Conservation (phyloP, 2,329 filamentous ascomycete genomes). For the Knoxdaviesia proteae region DNA sequence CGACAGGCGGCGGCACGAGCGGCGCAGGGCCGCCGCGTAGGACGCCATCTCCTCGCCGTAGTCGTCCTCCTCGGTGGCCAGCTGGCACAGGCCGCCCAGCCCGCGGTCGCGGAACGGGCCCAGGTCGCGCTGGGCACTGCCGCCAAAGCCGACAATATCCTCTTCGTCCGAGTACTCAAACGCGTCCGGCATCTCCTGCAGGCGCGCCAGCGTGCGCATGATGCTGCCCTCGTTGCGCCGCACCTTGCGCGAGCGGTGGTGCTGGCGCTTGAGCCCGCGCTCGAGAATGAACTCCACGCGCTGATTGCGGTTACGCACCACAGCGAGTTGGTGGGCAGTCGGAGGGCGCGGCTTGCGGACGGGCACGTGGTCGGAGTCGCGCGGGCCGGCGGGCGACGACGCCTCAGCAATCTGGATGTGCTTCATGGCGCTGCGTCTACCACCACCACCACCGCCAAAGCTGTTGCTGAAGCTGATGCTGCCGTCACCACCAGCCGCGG, state of each 20-base stretch:
- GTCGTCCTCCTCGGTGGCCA: constrained; percentile 45
- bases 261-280: constrained; percentile 45
- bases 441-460: constrained; percentile 8
- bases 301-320: constrained; percentile 57
- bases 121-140: constrained; percentile 11
- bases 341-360: constrained; percentile 49
- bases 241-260: constrained; percentile 39
- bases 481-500: constrained; percentile 10
- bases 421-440: constrained; percentile 29
- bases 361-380: constrained; percentile 32
- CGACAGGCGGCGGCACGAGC: constrained; percentile 41
- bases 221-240: constrained; percentile 46
- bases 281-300: constrained; percentile 69
- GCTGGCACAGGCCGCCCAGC: constrained; percentile 41
- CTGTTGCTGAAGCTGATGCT: constrained; percentile 27
- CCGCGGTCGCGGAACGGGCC: constrained; percentile 32
- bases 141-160: constrained; percentile 14
- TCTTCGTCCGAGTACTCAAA: constrained; percentile 46
- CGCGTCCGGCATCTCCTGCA: constrained; percentile 31
- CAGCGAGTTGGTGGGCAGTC: constrained; percentile 63
- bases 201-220: constrained; percentile 42
- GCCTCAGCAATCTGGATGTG: constrained; percentile 35
- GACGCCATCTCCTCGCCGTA: constrained; percentile 54
- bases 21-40: constrained; percentile 44
- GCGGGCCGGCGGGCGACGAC: constrained; percentile 35